These are phyloP conservation scores for Ophiobolus disseminans DNA, from an alignment of 2,329 filamentous ascomycete genomes.

Conservation along the genomic window DNA sequence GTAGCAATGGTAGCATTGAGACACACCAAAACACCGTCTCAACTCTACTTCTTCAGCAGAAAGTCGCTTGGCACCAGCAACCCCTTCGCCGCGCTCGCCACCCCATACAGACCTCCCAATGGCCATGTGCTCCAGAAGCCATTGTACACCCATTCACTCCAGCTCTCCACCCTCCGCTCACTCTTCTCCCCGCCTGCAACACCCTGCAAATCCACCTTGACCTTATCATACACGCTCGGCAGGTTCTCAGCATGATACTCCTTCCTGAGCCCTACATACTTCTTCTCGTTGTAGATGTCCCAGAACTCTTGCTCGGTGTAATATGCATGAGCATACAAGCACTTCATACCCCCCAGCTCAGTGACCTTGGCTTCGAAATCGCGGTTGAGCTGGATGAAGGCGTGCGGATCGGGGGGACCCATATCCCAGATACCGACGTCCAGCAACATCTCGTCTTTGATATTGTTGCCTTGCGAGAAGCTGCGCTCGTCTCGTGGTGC, in stretches of 20 bases:
- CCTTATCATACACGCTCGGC: slow-evolving; percentile 75
- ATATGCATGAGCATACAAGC: slow-evolving; percentile 86
- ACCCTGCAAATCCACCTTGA: slow-evolving; percentile 54
- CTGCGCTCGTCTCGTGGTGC: slow-evolving; percentile 30
- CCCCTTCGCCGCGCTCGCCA: slow-evolving; percentile 46
- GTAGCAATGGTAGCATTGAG: no score
- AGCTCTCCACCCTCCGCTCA: slow-evolving; percentile 21
- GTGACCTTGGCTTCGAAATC: slow-evolving; percentile 73
- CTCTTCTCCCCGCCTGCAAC: slow-evolving; percentile 27
- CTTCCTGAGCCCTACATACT: slow-evolving; percentile 67
- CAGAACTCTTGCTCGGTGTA: slow-evolving; percentile 77
- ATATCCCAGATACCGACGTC: slow-evolving; percentile 78
- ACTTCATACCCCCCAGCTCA: slow-evolving; percentile 80
- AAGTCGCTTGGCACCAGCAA: slow-evolving; percentile 43
- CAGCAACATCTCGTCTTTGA: slow-evolving; percentile 40
- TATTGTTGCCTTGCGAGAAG: slow-evolving; percentile 39
- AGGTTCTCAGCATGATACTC: slow-evolving; percentile 70
- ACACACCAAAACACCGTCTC: background rate
- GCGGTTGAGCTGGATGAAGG: slow-evolving; percentile 74
- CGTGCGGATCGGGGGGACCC: slow-evolving; percentile 62
- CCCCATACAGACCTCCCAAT: slow-evolving; percentile 49
- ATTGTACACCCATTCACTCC: slow-evolving; percentile 36
- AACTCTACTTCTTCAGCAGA: slow-evolving; percentile 37
- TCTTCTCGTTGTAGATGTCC: slow-evolving; percentile 65
- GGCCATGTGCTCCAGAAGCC: slow-evolving; percentile 47